Percentiles rank a stretch among this genome's conserved stretches.
These are phyloP conservation scores for Gossypium arboreum DNA, from an alignment of 345 rosid genomes.

Conservation along the genomic window DNA sequence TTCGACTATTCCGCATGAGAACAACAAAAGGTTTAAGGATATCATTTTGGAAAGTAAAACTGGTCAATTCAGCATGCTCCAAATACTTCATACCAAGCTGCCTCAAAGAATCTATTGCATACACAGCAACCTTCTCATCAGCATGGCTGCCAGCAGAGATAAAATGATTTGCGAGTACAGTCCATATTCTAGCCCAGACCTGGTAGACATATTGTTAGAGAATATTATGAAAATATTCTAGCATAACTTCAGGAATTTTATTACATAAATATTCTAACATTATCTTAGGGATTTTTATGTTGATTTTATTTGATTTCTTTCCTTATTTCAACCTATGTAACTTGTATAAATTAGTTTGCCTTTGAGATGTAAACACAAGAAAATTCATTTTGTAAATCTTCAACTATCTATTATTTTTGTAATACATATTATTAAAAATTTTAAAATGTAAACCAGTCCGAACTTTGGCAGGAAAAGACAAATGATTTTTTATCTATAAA, in stretches of 20 bases:
- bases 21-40: conserved; percentile 80
- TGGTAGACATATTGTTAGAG: conserved; percentile 21
- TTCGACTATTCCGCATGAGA: conserved; percentile 61
- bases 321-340: too few relatives aligned
- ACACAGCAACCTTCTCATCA: conserved; percentile 69
- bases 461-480: conserved; percentile 4
- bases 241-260: too few relatives aligned
- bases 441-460: conserved; percentile 1
- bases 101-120: conserved; percentile 68
- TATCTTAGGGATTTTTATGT: too few relatives aligned
- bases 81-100: conserved; percentile 77
- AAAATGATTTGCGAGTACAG: conserved; percentile 71
- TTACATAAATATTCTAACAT: too few relatives aligned
- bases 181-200: conserved; percentile 86
- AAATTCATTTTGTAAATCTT: too few relatives aligned
- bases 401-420: too few relatives aligned
- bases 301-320: too few relatives aligned
- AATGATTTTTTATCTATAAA: background rate
- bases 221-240: too few relatives aligned
- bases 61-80: conserved; percentile 69
- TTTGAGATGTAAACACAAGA: too few relatives aligned
- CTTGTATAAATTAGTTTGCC: too few relatives aligned
- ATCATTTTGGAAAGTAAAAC: conserved; percentile 78
- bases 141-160: conserved; percentile 72
- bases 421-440: conserved; percentile 1